Percentiles rank a stretch among this genome's conserved stretches.
Evolutionary conservation across 495 filamentous ascomycete genomes (phyloP).

Genomic region (Barbatosphaeria neglecta): DNA sequence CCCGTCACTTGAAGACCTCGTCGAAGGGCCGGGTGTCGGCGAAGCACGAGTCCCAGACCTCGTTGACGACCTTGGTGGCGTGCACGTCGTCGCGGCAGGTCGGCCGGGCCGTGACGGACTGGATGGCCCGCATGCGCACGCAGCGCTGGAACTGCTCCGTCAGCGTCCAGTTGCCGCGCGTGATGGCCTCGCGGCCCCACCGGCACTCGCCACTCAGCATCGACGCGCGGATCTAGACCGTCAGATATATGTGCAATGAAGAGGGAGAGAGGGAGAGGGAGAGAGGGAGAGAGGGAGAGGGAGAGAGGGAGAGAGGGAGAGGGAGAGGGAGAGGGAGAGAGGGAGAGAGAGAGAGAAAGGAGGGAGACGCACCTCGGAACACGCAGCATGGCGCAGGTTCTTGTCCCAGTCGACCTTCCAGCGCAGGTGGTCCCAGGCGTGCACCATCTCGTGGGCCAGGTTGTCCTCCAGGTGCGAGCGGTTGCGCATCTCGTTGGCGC

Average conservation of each 20-base stretch:
- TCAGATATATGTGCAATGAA: not conserved
- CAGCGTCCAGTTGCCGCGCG: constrained; percentile 69
- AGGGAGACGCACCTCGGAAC: constrained; percentile 83
- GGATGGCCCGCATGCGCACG: constrained; percentile 65
- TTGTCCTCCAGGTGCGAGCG: constrained; percentile 79
- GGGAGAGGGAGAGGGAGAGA: not conserved
- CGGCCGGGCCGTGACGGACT: constrained; percentile 63
- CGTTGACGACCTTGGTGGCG: constrained; percentile 78
- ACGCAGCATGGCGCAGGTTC: constrained; percentile 74
- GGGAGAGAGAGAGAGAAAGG: not conserved
- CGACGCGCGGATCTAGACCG: constrained; percentile 75
- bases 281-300: not conserved
- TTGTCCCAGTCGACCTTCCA: constrained; percentile 77
- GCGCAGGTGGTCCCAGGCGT: constrained; percentile 86
- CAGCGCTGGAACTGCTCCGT: constrained; percentile 91
- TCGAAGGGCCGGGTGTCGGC: constrained; percentile 89
- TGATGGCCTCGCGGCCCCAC: constrained; percentile 78
- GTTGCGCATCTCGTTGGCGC: constrained; percentile 73
- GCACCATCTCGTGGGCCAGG: constrained; percentile 93
- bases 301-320: not conserved
- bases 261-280: not conserved
- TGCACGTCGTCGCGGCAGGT: constrained; percentile 77
- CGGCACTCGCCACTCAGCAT: constrained; percentile 89
- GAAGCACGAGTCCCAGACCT: constrained; percentile 97
- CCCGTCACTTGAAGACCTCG: constrained; percentile 75